Conservation (phyloP, 1,284 basidiomycete genomes). For the Pseudozyma sp. region DNA sequence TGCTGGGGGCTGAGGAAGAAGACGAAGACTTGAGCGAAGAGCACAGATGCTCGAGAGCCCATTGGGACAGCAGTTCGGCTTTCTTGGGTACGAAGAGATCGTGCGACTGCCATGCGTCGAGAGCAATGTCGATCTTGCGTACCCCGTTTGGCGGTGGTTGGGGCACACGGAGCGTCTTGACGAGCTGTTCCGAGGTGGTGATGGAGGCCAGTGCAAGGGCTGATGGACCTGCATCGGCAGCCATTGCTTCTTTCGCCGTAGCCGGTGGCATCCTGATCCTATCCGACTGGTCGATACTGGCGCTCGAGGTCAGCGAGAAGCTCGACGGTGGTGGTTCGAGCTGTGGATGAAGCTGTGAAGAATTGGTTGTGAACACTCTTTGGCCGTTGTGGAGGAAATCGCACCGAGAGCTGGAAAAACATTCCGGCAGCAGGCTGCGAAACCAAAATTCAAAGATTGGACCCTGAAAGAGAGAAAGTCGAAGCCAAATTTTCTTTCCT, state of each 20-base stretch:
- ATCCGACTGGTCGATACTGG: too few species aligned
- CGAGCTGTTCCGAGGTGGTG: constrained; percentile 58
- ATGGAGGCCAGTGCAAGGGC: constrained; percentile 44
- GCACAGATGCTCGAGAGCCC: constrained; percentile 45
- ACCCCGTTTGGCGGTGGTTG: constrained; percentile 26
- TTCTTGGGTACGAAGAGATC: constrained; percentile 52
- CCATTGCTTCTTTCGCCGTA: constrained; percentile 2
- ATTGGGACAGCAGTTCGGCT: constrained; percentile 53
- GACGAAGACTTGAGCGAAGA: constrained; percentile 18
- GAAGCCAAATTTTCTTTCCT: background rate
- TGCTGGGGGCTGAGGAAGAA: constrained; percentile 9
- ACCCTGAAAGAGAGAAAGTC: background rate
- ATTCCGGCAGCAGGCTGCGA: constrained; percentile 7
- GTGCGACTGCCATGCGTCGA: constrained; percentile 35
- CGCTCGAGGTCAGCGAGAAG: too few species aligned
- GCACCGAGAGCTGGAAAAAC: background rate
- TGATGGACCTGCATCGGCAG: constrained; percentile 3
- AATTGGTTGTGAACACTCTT: background rate
- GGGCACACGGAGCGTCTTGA: constrained; percentile 51
- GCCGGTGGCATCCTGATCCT: constrained; percentile 9
- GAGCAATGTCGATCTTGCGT: constrained; percentile 38
- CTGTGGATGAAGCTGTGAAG: background rate
- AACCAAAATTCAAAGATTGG: constrained; percentile 2
- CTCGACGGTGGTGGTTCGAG: too few species aligned
- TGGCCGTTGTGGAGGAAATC: constrained; percentile 25